Evolutionary conservation across 2,329 filamentous ascomycete species (phyloP).

Genomic region (Seiridium cupressi): DNA sequence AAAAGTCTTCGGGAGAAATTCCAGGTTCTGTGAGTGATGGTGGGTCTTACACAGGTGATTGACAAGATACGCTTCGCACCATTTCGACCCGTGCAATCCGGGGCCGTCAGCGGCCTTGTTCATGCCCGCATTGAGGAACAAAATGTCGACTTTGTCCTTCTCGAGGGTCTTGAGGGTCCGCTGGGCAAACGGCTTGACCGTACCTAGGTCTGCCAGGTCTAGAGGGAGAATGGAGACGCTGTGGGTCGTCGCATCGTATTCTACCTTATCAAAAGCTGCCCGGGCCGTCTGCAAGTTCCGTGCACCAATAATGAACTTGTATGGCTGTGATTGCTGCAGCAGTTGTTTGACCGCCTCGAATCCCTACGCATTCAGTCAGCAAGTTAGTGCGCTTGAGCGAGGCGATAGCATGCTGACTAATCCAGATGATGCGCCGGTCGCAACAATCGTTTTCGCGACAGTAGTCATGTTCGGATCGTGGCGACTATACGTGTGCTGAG

Average conservation of each 20-base stretch:
- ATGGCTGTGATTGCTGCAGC: conserved; percentile 40
- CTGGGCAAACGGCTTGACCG: conserved; percentile 45
- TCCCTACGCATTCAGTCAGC: conserved; percentile 32
- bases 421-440: conserved; percentile 49
- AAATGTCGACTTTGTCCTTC: conserved; percentile 40
- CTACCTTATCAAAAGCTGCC: no score
- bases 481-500: no score
- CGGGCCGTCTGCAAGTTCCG: conserved; percentile 39
- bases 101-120: conserved; percentile 31
- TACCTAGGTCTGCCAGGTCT: conserved; percentile 43
- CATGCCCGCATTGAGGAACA: conserved; percentile 50
- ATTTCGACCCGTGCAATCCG: conserved; percentile 40
- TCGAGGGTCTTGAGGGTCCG: conserved; percentile 33
- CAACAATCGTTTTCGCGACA: conserved; percentile 46
- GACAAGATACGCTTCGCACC: conserved; percentile 49
- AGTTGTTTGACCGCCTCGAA: conserved; percentile 53
- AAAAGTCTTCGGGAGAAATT: no score
- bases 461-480: no score
- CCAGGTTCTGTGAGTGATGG: conserved; percentile 7
- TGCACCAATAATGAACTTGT: conserved; percentile 48
- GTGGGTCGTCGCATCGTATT: conserved; percentile 35
- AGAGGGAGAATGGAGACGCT: conserved; percentile 44
- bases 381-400: neutral
- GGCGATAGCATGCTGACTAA: conserved; percentile 44
- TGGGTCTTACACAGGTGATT: conserved; percentile 47